Base-by-base conservation (phyloP, 2,329 filamentous ascomycete genomes). In the Ascocoryne sarcoides region DNA sequence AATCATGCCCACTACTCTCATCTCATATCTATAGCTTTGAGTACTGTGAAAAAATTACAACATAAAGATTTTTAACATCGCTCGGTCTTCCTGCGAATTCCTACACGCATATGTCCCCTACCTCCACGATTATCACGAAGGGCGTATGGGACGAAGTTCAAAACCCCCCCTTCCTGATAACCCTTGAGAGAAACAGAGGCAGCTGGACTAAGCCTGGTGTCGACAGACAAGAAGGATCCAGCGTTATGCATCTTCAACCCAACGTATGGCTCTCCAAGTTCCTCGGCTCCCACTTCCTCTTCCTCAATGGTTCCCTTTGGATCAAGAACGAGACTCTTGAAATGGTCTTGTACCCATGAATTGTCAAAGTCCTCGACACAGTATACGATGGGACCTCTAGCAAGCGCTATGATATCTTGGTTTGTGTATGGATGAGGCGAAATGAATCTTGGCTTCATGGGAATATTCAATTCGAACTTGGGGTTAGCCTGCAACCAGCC, bases 311-410 rank as follows among this genome's bases (percentile, higher is more conserved):
- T 8, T 15, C 37, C 44, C 12, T 32, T 14, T 5, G 49, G 42
- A 35, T 52, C 47, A 4, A 55, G 31, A 10, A 45, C 29, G 10
- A 56, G 45, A 28, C 32, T 47, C 34, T 68, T 73, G 61, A 76
- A 76, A 53, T 78, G 73, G 48, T 75, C 65, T 1, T 60, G 50
- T 37, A 71, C 73, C 70, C 71, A 76, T 1, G 58, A 26, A 42
- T 79, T 76, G 49, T 79, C 75, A 5, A 64, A 51, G 40, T 79
- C 75, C 51, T 81, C 76, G 3, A 72, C 65, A 43, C 75, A 80
- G 55, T 79, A 80, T 4, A 79, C 61, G 4, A 80, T 52, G 0
- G 75, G 76, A 0, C 76, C 76, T 3, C 75, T 65, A 2, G 68
- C 72, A 5, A 79, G 55, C 1, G 69, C 65, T 28, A 76, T 47